Evolutionary conservation across 2,329 filamentous ascomycete genomes (phyloP).

Genomic region (Aspergillus sp.): DNA sequence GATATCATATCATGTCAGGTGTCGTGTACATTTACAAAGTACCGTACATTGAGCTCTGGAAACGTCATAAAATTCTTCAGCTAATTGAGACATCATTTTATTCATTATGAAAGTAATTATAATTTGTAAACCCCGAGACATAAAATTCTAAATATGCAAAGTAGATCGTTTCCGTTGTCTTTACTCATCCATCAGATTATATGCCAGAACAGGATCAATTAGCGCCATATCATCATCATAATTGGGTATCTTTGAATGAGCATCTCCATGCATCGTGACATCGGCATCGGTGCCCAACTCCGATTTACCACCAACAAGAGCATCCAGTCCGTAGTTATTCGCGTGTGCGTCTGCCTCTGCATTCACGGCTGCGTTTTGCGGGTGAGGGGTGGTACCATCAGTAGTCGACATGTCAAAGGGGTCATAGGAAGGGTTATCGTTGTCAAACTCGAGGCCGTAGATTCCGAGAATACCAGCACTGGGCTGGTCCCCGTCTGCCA

Average conservation of each 20-base stretch:
- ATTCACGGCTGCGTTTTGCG: background rate
- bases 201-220: conserved; percentile 31
- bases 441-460: conserved; percentile 32
- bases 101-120: too few relatives aligned
- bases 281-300: conserved; percentile 7
- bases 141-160: too few relatives aligned
- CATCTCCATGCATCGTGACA: conserved; percentile 21
- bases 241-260: conserved; percentile 23
- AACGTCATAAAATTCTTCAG: too few relatives aligned
- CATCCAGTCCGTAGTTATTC: background rate
- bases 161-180: conserved; percentile 1
- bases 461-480: conserved; percentile 28
- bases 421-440: conserved; percentile 12
- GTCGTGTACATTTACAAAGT: too few relatives aligned
- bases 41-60: too few relatives aligned
- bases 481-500: conserved; percentile 23
- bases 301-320: conserved; percentile 2
- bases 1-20: too few relatives aligned
- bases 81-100: too few relatives aligned
- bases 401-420: conserved; percentile 1
- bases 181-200: conserved; percentile 21
- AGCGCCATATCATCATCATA: conserved; percentile 24
- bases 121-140: too few relatives aligned
- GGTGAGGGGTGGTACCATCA: background rate
- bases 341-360: background rate